Evolutionary conservation across 768 basidiomycete genomes (phyloP).

Genomic region (Lentinus brumalis): DNA sequence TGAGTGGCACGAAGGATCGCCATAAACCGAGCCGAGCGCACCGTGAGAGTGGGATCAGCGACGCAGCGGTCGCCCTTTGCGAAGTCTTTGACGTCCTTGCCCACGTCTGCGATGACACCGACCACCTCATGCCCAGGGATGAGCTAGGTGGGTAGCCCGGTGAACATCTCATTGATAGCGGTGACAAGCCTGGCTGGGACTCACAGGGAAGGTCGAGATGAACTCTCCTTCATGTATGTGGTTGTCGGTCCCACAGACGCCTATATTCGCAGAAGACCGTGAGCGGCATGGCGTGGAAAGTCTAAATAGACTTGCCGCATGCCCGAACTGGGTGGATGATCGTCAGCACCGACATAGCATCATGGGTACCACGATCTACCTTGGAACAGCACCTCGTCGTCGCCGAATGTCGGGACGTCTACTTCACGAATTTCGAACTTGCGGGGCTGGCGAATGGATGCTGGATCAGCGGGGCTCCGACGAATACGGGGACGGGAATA

Average conservation of each 20-base stretch:
- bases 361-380: constrained; percentile 37
- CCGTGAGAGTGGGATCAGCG: constrained; percentile 76
- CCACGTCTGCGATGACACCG: constrained; percentile 70
- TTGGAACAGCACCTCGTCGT: constrained; percentile 77
- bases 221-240: constrained; percentile 68
- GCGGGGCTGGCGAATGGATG: constrained; percentile 46
- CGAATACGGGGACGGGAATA: not conserved
- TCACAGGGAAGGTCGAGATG: constrained; percentile 68
- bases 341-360: too few species aligned
- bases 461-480: not conserved
- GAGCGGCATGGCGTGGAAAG: not conserved
- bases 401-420: constrained; percentile 63
- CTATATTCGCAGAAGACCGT: constrained; percentile 20
- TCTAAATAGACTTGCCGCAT: constrained; percentile 18
- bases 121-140: constrained; percentile 80
- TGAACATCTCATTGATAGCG: not conserved
- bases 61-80: constrained; percentile 79
- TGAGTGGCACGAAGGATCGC: not conserved
- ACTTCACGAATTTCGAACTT: constrained; percentile 70
- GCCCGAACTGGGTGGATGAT: constrained; percentile 13
- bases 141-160: constrained; percentile 42
- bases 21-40: constrained; percentile 33
- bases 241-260: constrained; percentile 72
- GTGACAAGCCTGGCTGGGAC: constrained; percentile 20
- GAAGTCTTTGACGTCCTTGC: constrained; percentile 81